Conservation (phyloP, 2,329 filamentous ascomycete species). For the Exophiala xenobiotica region DNA sequence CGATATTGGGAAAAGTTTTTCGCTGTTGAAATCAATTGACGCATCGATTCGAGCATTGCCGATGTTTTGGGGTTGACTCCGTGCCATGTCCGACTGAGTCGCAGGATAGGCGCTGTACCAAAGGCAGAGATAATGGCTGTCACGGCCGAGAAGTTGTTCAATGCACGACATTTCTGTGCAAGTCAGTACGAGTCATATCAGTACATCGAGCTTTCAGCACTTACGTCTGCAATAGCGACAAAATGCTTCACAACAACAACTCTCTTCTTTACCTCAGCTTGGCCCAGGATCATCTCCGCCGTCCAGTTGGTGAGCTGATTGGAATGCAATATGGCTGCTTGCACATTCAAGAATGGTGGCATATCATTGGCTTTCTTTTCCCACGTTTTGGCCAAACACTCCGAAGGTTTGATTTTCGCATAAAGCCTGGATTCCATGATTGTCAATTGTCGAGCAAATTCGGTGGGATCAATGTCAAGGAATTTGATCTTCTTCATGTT, state of each 20-base stretch:
- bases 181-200: conserved; percentile 28
- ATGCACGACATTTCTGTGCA: conserved; percentile 76
- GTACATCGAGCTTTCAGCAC: conserved; percentile 44
- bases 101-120: conserved; percentile 90
- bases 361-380: conserved; percentile 83
- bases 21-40: conserved; percentile 90
- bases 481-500: conserved; percentile 99
- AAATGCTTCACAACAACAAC: conserved; percentile 99
- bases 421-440: conserved; percentile 95
- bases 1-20: conserved; percentile 98
- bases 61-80: conserved; percentile 85
- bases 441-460: conserved; percentile 96
- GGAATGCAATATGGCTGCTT: conserved; percentile 92
- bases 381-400: conserved; percentile 98
- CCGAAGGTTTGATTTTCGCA: conserved; percentile 90
- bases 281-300: conserved; percentile 95
- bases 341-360: conserved; percentile 89
- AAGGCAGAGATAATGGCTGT: conserved; percentile 97
- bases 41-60: conserved; percentile 81
- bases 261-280: conserved; percentile 90
- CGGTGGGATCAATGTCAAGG: conserved; percentile 89
- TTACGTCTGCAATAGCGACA: conserved; percentile 89
- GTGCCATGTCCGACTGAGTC: conserved; percentile 89
- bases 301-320: conserved; percentile 99
- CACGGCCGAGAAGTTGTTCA: conserved; percentile 97